Evolutionary conservation across 2,329 filamentous ascomycete genomes (phyloP).

Genomic region (Cladosporium sp.): DNA sequence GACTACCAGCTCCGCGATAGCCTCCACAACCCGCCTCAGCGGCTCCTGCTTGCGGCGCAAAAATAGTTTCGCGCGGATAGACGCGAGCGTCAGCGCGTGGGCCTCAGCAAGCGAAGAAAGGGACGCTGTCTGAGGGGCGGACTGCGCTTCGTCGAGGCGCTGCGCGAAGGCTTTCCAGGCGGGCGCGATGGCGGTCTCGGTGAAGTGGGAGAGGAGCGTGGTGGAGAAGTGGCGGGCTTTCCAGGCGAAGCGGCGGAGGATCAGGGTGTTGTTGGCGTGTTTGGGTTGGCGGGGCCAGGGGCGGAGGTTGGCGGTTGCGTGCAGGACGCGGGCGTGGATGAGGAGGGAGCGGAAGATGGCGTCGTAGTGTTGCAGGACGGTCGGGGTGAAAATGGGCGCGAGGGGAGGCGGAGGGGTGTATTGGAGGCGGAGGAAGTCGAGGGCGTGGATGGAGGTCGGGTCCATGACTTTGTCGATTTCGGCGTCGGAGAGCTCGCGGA

Average conservation of each 20-base stretch:
- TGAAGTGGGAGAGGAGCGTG: slow-evolving; percentile 67
- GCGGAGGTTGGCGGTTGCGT: slow-evolving; percentile 42
- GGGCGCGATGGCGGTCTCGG: slow-evolving; percentile 67
- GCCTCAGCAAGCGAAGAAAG: too few species aligned
- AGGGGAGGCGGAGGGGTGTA: slow-evolving; percentile 73
- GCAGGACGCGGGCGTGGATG: slow-evolving; percentile 65
- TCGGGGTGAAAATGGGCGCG: slow-evolving; percentile 63
- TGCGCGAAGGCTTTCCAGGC: slow-evolving; percentile 66
- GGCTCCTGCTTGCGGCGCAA: slow-evolving; percentile 25
- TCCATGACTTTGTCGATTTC: slow-evolving; percentile 82
- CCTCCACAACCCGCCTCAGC: slow-evolving; percentile 20
- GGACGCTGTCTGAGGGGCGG: too few species aligned
- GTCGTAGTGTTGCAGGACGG: slow-evolving; percentile 73
- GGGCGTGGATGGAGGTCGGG: slow-evolving; percentile 71
- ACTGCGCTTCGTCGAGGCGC: too few species aligned
- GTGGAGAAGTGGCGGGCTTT: slow-evolving; percentile 77
- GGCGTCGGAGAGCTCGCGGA: slow-evolving; percentile 69
- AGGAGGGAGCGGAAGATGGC: slow-evolving; percentile 74
- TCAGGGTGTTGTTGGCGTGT: neutral
- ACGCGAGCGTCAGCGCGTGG: too few species aligned
- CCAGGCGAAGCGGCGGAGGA: slow-evolving; percentile 46
- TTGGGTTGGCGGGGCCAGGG: neutral
- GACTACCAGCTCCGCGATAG: slow-evolving; percentile 22
- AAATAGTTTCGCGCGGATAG: slow-evolving; percentile 27
- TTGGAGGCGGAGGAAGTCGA: slow-evolving; percentile 87